Evolutionary conservation across 805 yeast genomes (phyloP).

Genomic region (Ogataea methylovora): DNA sequence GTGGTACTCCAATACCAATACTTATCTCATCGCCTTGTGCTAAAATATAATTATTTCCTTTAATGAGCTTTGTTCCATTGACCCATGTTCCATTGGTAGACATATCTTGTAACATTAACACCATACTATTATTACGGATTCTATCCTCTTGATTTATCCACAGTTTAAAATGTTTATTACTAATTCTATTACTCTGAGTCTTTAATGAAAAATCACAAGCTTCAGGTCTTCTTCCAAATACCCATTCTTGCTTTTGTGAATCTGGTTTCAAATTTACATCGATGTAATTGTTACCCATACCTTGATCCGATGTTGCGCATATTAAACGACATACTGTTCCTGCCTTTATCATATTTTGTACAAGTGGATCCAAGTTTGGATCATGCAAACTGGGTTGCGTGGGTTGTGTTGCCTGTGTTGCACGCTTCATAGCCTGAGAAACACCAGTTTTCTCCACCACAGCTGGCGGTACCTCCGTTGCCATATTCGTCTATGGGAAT

Average conservation of each 20-base stretch:
- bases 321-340: slow-evolving; percentile 30
- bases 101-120: slow-evolving; percentile 57
- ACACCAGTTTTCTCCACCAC: background rate
- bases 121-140: slow-evolving; percentile 18
- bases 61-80: slow-evolving; percentile 65
- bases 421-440: background rate
- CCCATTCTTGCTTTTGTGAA: slow-evolving; percentile 23
- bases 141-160: slow-evolving; percentile 56
- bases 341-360: slow-evolving; percentile 17
- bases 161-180: slow-evolving; percentile 63
- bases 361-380: slow-evolving; percentile 16
- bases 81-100: slow-evolving; percentile 93
- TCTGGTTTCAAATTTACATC: slow-evolving; percentile 21
- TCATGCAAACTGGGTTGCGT: slow-evolving; percentile 28
- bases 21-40: slow-evolving; percentile 92
- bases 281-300: slow-evolving; percentile 18
- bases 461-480: background rate
- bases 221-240: slow-evolving; percentile 61
- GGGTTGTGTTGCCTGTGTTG: slow-evolving; percentile 24
- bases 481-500: too few relatives aligned
- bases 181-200: slow-evolving; percentile 53
- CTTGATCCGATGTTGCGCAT: slow-evolving; percentile 22
- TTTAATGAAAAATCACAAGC: slow-evolving; percentile 57
- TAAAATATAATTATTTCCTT: slow-evolving; percentile 71
- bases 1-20: slow-evolving; percentile 78